These are phyloP conservation scores for Niveomyces coronatus DNA, from an alignment of 2,329 filamentous ascomycete genomes.

Conservation along the genomic window DNA sequence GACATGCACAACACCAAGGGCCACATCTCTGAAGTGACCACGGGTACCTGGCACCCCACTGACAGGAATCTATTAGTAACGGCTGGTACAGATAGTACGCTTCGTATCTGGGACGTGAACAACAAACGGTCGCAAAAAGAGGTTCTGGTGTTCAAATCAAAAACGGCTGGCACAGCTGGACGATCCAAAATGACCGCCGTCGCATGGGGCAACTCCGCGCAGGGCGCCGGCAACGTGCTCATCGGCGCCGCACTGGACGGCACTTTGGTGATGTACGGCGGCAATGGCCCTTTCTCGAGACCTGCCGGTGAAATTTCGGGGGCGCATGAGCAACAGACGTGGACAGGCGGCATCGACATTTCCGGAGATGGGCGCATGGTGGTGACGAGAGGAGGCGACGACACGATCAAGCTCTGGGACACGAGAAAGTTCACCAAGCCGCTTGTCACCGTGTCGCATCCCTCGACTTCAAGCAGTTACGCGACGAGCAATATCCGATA, in stretches of 20 bases:
- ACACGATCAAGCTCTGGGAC: slow-evolving; percentile 94
- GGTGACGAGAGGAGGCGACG: slow-evolving; percentile 82
- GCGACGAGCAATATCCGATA: slow-evolving; percentile 83
- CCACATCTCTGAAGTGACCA: slow-evolving; percentile 84
- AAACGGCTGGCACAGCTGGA: slow-evolving; percentile 75
- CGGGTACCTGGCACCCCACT: slow-evolving; percentile 82
- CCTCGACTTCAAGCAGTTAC: slow-evolving; percentile 75
- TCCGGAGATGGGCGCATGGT: slow-evolving; percentile 85
- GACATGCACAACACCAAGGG: slow-evolving; percentile 98
- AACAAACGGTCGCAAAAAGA: slow-evolving; percentile 83
- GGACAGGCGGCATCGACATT: slow-evolving; percentile 87
- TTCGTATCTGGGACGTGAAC: slow-evolving; percentile 96
- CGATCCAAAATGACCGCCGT: slow-evolving; percentile 91
- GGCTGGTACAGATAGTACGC: slow-evolving; percentile 86
- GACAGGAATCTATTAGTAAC: slow-evolving; percentile 80
- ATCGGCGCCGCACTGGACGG: slow-evolving; percentile 81
- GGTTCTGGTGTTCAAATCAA: slow-evolving; percentile 92
- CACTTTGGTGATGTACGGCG: slow-evolving; percentile 82
- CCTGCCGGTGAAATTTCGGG: slow-evolving; percentile 75
- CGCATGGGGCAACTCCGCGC: slow-evolving; percentile 66
- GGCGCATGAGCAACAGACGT: slow-evolving; percentile 73
- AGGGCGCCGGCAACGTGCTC: slow-evolving; percentile 70
- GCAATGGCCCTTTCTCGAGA: slow-evolving; percentile 74
- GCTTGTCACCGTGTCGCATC: slow-evolving; percentile 66
- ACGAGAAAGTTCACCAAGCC: slow-evolving; percentile 90